Evolutionary conservation across 2,329 filamentous ascomycete genomes (phyloP), one percentile per base, ranked within the genome.

Genomic region (Aspergillus felis): DNA sequence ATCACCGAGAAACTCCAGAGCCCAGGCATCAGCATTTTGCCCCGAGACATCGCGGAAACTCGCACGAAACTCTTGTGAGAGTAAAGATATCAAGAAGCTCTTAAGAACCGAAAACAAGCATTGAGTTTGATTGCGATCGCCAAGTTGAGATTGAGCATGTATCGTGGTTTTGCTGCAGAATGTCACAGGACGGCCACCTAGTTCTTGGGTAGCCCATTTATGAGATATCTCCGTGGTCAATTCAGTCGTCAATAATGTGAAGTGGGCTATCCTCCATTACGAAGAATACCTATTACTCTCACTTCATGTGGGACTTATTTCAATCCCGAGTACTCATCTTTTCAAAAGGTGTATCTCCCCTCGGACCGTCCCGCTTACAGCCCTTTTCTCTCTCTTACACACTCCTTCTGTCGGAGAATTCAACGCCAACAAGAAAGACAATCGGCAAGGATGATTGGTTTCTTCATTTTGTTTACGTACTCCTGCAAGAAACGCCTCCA

Each of bases 21-120:
- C 10, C 28, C 28, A 56, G 54, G 54, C 54, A 56, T 56, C 54
- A 29, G 48, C 50, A 52, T 56, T 56, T 48, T 44, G 12, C 29
- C 29, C 6, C 32, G 6, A 38, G 14, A 7, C 14, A 38, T 17
- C 32, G 32, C 5, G 12, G 32, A 17, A 7, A 17, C 32, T 38
- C 32, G 17, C 5, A 35, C 1, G 32, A 17, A 17, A 35, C 32
- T 6, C 7, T 35, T 1, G 32, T 35, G 32, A 38, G 32, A 38
- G 5, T 3, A 7, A 38, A 17, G 32, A 38, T 3, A 17, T 38
- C 14, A 7, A 3, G 32, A 38, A 38, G 3, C 14, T 17, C 32
- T 38, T 17, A 3, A 38, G 32, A 38, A 38, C 14, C 17, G 32
- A 38, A 17, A 14, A 38, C 32, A 38, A 38, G 32, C 32, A 38